Percentiles rank a stretch among this genome's conserved stretches.
Evolutionary conservation across 495 filamentous ascomycete species (phyloP).

Genomic region (Aspergillus indologenus): DNA sequence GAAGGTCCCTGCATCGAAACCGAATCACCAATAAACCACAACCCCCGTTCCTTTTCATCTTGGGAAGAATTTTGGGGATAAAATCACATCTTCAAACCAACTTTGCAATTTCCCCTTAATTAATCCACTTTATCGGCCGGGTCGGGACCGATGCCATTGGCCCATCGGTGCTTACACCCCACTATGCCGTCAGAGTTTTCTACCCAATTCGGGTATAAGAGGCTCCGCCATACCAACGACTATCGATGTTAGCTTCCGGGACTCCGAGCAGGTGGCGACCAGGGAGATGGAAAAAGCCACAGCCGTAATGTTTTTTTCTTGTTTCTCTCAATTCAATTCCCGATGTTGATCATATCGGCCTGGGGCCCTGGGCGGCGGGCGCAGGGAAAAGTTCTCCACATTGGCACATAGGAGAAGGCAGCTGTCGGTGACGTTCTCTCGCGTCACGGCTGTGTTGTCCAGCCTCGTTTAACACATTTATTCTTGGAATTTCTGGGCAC

Average conservation of each 20-base stretch:
- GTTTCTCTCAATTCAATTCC: background rate
- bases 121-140: background rate
- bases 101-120: background rate
- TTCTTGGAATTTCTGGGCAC: too few relatives aligned
- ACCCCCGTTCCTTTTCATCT: too few relatives aligned
- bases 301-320: background rate
- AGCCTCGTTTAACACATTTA: background rate
- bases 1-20: too few relatives aligned
- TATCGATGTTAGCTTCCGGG: background rate
- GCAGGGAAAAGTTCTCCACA: background rate
- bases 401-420: background rate
- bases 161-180: background rate
- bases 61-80: too few relatives aligned
- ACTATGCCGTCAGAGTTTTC: background rate
- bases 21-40: too few relatives aligned
- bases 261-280: background rate
- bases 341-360: background rate
- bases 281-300: background rate
- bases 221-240: background rate
- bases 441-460: background rate
- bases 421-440: background rate
- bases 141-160: background rate
- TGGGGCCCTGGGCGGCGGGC: too few relatives aligned
- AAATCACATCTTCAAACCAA: too few relatives aligned
- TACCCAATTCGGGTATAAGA: background rate